These are phyloP conservation scores for Daldinia sp. DNA, from an alignment of 2,329 filamentous ascomycete genomes.

Conservation along the genomic window DNA sequence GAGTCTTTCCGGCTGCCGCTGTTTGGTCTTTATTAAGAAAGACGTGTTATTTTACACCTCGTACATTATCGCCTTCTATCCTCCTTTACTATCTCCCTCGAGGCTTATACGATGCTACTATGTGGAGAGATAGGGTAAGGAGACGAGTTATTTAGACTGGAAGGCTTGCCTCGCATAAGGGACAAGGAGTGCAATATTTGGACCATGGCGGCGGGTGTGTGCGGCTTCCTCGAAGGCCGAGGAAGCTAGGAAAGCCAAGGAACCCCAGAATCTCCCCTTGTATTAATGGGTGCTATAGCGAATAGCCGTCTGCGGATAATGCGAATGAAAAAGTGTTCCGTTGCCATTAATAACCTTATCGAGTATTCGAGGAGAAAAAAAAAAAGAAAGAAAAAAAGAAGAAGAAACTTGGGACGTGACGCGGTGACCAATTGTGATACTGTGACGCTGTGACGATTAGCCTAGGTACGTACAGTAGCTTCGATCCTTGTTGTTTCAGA, in stretches of 20 bases:
- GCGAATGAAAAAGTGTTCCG: neutral
- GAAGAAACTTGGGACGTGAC: neutral
- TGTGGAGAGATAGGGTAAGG: neutral
- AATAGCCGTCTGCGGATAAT: slow-evolving; percentile 13
- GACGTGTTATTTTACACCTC: slow-evolving; percentile 19
- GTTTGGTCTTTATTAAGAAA: slow-evolving; percentile 18
- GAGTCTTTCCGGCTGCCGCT: slow-evolving; percentile 11
- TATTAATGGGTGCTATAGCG: neutral
- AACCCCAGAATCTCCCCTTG: neutral
- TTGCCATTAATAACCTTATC: neutral
- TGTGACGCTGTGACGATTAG: slow-evolving; percentile 37
- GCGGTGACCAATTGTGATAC: neutral
- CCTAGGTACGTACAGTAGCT: slow-evolving; percentile 12
- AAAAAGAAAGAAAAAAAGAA: slow-evolving; percentile 1
- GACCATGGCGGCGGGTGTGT: slow-evolving; percentile 31
- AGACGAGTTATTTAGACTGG: neutral
- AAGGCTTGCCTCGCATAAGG: slow-evolving; percentile 21
- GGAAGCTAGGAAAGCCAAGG: slow-evolving; percentile 1
- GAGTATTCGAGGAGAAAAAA: neutral
- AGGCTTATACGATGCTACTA: neutral
- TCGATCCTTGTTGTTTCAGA: slow-evolving; percentile 41
- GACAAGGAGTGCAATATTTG: slow-evolving; percentile 32
- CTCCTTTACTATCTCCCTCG: neutral
- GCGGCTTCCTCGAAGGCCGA: neutral
- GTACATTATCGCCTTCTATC: slow-evolving; percentile 15